Evolutionary conservation across 495 filamentous ascomycete species (phyloP).

Genomic region (Letharia columbiana): DNA sequence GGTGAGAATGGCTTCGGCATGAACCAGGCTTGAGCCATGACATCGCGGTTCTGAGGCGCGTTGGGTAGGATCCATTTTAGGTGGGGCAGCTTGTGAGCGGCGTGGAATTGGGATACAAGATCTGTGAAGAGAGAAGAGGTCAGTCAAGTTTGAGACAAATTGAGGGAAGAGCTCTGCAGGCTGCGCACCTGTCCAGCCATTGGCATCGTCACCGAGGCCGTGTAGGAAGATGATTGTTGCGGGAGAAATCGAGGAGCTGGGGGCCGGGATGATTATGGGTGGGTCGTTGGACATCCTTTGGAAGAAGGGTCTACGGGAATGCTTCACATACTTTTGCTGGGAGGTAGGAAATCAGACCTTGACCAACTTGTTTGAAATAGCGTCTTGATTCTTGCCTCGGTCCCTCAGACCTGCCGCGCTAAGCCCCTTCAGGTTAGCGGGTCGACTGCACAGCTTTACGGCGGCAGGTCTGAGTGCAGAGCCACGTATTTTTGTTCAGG

Average conservation of each 20-base stretch:
- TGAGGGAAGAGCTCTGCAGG: background rate
- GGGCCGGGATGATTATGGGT: constrained; percentile 29
- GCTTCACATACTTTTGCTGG: too few relatives aligned
- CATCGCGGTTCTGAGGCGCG: constrained; percentile 34
- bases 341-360: too few relatives aligned
- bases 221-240: constrained; percentile 41
- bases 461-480: too few relatives aligned
- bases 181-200: constrained; percentile 32
- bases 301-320: too few relatives aligned
- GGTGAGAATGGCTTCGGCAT: constrained; percentile 31
- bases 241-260: constrained; percentile 17
- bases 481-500: too few relatives aligned
- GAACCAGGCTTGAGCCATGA: constrained; percentile 35
- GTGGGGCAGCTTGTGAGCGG: constrained; percentile 33
- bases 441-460: too few relatives aligned
- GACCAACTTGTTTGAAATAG: too few relatives aligned
- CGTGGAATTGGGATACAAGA: constrained; percentile 35
- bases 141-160: background rate
- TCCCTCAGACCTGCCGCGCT: too few relatives aligned
- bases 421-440: too few relatives aligned
- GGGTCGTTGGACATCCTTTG: constrained; percentile 22
- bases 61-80: constrained; percentile 38
- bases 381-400: too few relatives aligned
- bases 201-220: constrained; percentile 37
- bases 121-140: constrained; percentile 15